Base-by-base conservation (phyloP, 345 rosid species). In the Eucalyptus pauciflora region DNA sequence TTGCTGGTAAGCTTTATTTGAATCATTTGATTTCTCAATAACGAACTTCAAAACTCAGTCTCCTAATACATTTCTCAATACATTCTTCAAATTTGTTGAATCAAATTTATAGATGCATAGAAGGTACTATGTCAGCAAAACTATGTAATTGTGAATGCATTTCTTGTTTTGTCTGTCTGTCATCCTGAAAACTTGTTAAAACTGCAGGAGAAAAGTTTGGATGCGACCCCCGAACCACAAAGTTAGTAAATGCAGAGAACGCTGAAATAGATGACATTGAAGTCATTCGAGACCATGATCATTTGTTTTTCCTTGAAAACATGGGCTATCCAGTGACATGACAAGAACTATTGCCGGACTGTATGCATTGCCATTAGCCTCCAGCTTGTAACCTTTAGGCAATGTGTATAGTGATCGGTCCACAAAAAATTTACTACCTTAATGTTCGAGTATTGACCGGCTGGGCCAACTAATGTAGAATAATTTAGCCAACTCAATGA, bases 201-300 rank as follows among this genome's bases (percentile, higher is more conserved):
- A 90, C 93, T 94, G 95, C 96, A 97, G 97, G 99, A 91, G 95
- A 96, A 89, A 97, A 94, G 94, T 95, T 93, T 89, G 96, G 95
- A 92, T 94, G 94, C 88, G 86, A 90, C 93, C 92, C n/a, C 85
- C 95, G 94, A 90, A 92, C 90, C 48, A 45, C 85, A 11, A 93
- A 91, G 91, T 93, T 96, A 69, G 76, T 92, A 69, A 94, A 93
- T 91, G 95, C 91, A 8, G 97, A 95, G 89, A 96, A 94, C 31
- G 96, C 98, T 87, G 98, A 95, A 92, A 94, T 98, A 90, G 97
- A 96, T 90, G 98, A 96, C 90, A 90, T 94, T 90, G 27, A 89
- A 90, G 98, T 97, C 89, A 93, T 98, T 93, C 94, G 99, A 89
- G 99, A 98, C 88, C 98, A 98, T 89, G 99, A 98, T 93, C 95